These are phyloP conservation scores for Escallonia herrerae DNA, from an alignment of 129 eudicot genomes.

Conservation along the genomic window DNA sequence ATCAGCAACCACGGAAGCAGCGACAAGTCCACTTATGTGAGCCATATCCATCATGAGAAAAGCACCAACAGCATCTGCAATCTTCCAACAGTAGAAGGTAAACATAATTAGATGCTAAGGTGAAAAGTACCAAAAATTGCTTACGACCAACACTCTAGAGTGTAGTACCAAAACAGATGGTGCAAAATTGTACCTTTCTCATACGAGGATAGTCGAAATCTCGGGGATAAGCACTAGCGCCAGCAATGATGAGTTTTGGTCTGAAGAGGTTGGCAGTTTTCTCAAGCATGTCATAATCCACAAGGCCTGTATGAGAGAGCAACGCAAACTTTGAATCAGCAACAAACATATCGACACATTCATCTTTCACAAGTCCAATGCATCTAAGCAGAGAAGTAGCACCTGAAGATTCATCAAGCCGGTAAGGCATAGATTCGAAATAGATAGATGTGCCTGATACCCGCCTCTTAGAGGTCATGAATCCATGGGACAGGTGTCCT, in stretches of 20 bases:
- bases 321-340: background rate
- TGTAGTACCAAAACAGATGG: background rate
- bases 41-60: conserved; percentile 99
- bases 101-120: conserved; percentile 10
- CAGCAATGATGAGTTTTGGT: conserved; percentile 94
- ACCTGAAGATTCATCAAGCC: conserved; percentile 92
- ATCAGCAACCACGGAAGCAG: conserved; percentile 84
- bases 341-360: background rate
- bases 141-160: background rate
- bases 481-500: conserved; percentile 91
- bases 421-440: conserved; percentile 94
- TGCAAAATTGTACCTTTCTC: conserved; percentile 60
- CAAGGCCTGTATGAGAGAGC: conserved; percentile 43
- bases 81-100: conserved; percentile 29
- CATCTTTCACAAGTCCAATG: background rate
- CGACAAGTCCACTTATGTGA: conserved; percentile 97
- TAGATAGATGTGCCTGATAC: conserved; percentile 92
- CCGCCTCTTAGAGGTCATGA: conserved; percentile 87
- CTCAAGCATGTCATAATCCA: conserved; percentile 96
- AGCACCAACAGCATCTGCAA: conserved; percentile 94
- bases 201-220: conserved; percentile 95
- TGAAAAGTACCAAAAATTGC: background rate
- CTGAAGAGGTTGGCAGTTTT: conserved; percentile 86
- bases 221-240: conserved; percentile 99
- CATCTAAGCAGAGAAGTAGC: background rate